Percentiles rank a stretch among this genome's conserved stretches.
Conservation (phyloP, 768 basidiomycete species). For the Dentipellis sp. region DNA sequence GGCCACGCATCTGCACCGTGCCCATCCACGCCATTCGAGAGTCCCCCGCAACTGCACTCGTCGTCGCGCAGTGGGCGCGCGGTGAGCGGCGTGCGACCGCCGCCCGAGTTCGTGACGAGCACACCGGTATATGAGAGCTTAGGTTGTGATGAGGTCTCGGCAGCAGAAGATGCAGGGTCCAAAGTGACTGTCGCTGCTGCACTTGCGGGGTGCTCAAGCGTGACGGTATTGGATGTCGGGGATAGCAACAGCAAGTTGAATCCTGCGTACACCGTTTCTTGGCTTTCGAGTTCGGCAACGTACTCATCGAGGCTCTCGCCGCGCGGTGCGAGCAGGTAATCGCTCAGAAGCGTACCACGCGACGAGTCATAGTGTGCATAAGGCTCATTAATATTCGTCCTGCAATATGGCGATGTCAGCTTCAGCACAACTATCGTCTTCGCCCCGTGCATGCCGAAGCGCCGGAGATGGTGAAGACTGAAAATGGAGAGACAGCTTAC, state of each 20-base stretch:
- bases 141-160: neutral
- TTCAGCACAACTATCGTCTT: neutral
- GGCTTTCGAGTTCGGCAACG: conserved; percentile 34
- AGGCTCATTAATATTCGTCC: conserved; percentile 84
- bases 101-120: conserved; percentile 65
- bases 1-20: conserved; percentile 56
- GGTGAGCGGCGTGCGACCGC: conserved; percentile 43
- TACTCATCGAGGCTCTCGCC: conserved; percentile 35
- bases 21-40: conserved; percentile 76
- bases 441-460: neutral
- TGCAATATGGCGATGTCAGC: conserved; percentile 22
- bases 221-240: conserved; percentile 24
- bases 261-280: conserved; percentile 55
- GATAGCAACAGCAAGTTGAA: conserved; percentile 70
- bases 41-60: conserved; percentile 44
- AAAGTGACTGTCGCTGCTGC: conserved; percentile 18
- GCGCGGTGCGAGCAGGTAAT: conserved; percentile 52
- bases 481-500: conserved; percentile 34
- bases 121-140: conserved; percentile 40
- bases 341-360: conserved; percentile 58
- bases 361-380: conserved; percentile 39
- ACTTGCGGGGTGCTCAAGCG: conserved; percentile 77
- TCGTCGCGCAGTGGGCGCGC: conserved; percentile 40
- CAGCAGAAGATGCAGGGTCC: neutral
- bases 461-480: neutral